A percentile compares a stretch with the other conserved stretches of the same genome.
Evolutionary conservation across 2,329 filamentous ascomycete genomes (phyloP).

Genomic region (Phialophora tarda): DNA sequence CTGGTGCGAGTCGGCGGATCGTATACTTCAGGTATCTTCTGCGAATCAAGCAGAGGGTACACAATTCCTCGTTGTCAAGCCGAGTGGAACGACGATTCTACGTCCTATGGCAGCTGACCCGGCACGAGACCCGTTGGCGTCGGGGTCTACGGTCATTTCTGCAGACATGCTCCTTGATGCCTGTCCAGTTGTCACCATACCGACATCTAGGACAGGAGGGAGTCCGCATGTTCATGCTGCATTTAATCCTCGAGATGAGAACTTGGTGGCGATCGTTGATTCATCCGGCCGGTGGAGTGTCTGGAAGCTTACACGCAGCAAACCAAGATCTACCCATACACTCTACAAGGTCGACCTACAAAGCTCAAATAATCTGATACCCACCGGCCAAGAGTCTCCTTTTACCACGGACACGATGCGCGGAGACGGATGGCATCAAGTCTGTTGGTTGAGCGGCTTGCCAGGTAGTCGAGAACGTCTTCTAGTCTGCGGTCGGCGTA

Average conservation of each 20-base stretch:
- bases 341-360: constrained; percentile 39
- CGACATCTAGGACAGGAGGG: constrained; percentile 52
- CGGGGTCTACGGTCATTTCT: background rate
- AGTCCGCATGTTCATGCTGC: constrained; percentile 59
- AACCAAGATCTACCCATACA: constrained; percentile 42
- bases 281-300: constrained; percentile 60
- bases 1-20: constrained; percentile 23
- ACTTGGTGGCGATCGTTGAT: constrained; percentile 63
- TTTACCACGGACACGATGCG: constrained; percentile 30
- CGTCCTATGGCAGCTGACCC: constrained; percentile 32
- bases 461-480: constrained; percentile 46
- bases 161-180: constrained; percentile 49
- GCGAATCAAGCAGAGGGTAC: constrained; percentile 1
- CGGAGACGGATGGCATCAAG: constrained; percentile 53
- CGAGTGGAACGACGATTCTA: constrained; percentile 30
- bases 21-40: constrained; percentile 21
- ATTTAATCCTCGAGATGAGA: constrained; percentile 65
- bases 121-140: constrained; percentile 31
- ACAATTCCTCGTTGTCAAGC: constrained; percentile 28
- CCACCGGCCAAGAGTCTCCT: constrained; percentile 27
- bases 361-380: constrained; percentile 33
- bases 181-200: constrained; percentile 54
- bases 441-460: constrained; percentile 49
- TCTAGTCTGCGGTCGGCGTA: constrained; percentile 59
- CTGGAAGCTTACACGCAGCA: constrained; percentile 50